These are phyloP conservation scores for Kluyveromyces starmeri DNA, from an alignment of 805 yeast genomes.

Conservation along the genomic window DNA sequence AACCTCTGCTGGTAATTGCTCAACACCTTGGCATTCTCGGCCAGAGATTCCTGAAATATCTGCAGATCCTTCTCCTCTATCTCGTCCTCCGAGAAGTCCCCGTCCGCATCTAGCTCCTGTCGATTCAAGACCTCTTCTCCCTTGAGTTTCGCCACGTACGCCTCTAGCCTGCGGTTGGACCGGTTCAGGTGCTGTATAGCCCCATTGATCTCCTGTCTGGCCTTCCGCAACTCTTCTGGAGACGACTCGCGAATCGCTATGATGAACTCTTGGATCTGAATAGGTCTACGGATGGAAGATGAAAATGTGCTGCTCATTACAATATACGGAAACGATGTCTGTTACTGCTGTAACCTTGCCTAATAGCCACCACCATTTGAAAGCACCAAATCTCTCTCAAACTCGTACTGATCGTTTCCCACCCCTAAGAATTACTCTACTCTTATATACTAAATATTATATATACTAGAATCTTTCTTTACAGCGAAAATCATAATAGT, in stretches of 20 bases:
- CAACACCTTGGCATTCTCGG: conserved; percentile 49
- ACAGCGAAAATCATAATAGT: too few relatives aligned
- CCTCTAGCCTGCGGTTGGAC: conserved; percentile 41
- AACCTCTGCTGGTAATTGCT: conserved; percentile 41
- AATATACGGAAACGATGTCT: too few relatives aligned
- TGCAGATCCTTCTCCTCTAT: conserved; percentile 37
- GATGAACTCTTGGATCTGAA: conserved; percentile 39
- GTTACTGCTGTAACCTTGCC: too few relatives aligned
- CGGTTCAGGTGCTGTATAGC: conserved; percentile 41
- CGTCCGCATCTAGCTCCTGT: conserved; percentile 12
- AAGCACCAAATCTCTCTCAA: too few relatives aligned
- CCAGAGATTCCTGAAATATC: conserved; percentile 45
- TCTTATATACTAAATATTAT: too few relatives aligned
- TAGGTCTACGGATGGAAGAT: conserved; percentile 29
- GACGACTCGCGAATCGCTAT: conserved; percentile 46
- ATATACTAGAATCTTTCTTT: too few relatives aligned
- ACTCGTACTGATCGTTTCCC: too few relatives aligned
- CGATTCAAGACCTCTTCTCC: conserved; percentile 18
- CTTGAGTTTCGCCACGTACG: conserved; percentile 33
- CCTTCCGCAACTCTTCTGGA: conserved; percentile 33
- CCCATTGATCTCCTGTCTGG: conserved; percentile 29
- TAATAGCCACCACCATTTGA: too few relatives aligned
- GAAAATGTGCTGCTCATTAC: too few relatives aligned
- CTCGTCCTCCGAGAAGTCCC: conserved; percentile 20
- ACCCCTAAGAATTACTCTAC: too few relatives aligned